Base-by-base conservation (phyloP, 2,329 filamentous ascomycete species). In the Neonectria faginata region DNA sequence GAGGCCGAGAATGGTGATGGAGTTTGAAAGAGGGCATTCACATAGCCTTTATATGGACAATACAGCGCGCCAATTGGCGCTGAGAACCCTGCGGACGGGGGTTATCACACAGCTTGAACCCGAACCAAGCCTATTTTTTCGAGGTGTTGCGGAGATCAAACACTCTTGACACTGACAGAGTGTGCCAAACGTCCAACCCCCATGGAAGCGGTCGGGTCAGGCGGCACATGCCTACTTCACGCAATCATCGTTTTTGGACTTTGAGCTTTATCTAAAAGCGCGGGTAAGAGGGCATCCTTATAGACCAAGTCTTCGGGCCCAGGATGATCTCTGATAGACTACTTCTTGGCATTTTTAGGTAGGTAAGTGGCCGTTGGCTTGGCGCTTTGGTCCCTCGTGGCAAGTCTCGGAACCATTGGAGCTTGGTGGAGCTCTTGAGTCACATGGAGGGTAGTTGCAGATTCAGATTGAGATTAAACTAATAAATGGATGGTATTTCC, bases 121-220 rank as follows among this genome's bases (percentile, higher is more conserved):
- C 14, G 39, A 27, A 31, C 22, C 25, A 33, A 16, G 42, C 56
- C 33, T 52, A 22, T 12, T 10, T 50, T 51, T 41, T 20, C 27
- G 51, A 54, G 41, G 18, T 33, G 31, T 55, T 41, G 27, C 9
- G 42, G 50, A 57, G 62, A 64, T 61, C 62, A 64, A 64, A 61
- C 62, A 10, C 53, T 47, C 5, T 52, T 64, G 61, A 64, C 42
- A 64, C 61, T 16, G 36, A 29, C 39, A 45, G 56, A 64, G 50
- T 59, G 22, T 20, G 25, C 25, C 27, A 27, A 22, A 39, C 8
- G 14, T 14, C 16, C 18, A 50, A 55, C 31, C 33, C 50, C 51
- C 42, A 47, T 25, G 33, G 11, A 39, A 20, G 22, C 27, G 36
- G 25, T 56, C 33, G 12, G 25, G 20, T 16, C 12, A 9, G 33